Evolutionary conservation across 1,284 basidiomycete genomes (phyloP), one percentile per base, ranked within the genome.

Genomic region (Moesziomyces antarcticus): DNA sequence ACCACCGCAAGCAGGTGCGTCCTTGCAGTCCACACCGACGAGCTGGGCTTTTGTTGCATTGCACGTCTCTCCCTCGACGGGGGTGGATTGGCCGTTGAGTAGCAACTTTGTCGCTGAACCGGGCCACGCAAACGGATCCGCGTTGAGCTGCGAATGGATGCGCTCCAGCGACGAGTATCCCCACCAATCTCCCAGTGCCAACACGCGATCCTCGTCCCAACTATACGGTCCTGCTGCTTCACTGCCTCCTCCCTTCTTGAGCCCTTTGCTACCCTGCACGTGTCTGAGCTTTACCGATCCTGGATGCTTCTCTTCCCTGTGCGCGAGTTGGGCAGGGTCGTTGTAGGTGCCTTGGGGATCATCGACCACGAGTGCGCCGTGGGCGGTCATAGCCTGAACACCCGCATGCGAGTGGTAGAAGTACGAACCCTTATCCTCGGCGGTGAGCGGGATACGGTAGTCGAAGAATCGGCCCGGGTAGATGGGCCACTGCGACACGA

Each of bases 331-430:
- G 3, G 43, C 40, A 5, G 60, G 56, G 50, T 68, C 57, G 7
- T 3, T n/a, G 22, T 51, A 27, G 10, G 49, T 20, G 0, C 48
- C 24, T 14, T 24, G 21, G 5, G 64, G 56, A 46, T 77, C 74
- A 24, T 78, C 75, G 5, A 82, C 63, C 40, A 82, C 64, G 27
- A 82, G 46, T 5, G 54, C 64, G 3, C 77, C 81, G 20, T 76
- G 65, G 13, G 74, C 78, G 2, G 69, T 79, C 59, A 73, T 74
- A 2, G 69, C 50, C 41, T 81, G 74, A 18, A 74, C 48, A 0
- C 75, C 80, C 13, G 78, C 77, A 48, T 82, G 81, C 3, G 65
- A 43, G 45, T 82, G 81, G 53, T 78, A 80, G 18, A 65, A 62
- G 48, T 64, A 77, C 14, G 65, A 69, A 2, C 63, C 73, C 16